Conservation (phyloP, 768 basidiomycete genomes). For the Cystofilobasidium bisporidii region DNA sequence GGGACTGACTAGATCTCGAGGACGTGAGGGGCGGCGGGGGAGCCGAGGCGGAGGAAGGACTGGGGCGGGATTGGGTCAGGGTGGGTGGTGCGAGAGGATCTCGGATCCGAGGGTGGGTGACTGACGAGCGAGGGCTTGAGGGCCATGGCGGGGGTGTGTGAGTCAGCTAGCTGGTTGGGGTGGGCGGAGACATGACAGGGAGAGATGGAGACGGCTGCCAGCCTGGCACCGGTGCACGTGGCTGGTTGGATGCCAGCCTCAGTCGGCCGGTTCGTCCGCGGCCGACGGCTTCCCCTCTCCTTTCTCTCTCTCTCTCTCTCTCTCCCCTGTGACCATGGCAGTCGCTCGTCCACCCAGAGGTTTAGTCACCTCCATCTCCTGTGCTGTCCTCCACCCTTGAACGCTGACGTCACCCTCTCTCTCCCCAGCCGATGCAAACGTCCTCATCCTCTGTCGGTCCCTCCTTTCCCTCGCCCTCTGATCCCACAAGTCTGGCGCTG, state of each 20-base stretch:
- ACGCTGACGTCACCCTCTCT: background rate
- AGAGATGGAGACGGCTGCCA: background rate
- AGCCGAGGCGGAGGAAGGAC: slow-evolving; percentile 55
- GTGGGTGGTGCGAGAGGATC: background rate
- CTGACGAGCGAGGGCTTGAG: slow-evolving; percentile 9
- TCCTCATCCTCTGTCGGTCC: slow-evolving; percentile 23
- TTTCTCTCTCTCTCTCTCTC: background rate
- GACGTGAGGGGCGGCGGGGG: slow-evolving; percentile 56
- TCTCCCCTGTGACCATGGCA: background rate
- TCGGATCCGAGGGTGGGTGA: background rate
- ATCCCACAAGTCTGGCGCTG: no score
- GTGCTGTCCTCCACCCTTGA: no score
- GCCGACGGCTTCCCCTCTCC: background rate
- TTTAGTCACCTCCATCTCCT: no score
- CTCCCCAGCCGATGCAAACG: slow-evolving; percentile 18
- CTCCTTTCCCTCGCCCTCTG: background rate
- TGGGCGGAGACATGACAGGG: background rate
- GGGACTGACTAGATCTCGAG: slow-evolving; percentile 58
- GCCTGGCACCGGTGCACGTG: no score
- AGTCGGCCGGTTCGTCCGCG: no score
- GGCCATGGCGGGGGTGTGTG: background rate
- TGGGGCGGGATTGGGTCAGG: background rate
- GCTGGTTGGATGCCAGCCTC: no score
- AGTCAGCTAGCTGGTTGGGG: background rate
- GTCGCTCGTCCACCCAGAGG: no score